These are phyloP conservation scores for Schoenoplectus tabernaemontani DNA, from an alignment of 202 grass and related monocot species.

Conservation along the genomic window DNA sequence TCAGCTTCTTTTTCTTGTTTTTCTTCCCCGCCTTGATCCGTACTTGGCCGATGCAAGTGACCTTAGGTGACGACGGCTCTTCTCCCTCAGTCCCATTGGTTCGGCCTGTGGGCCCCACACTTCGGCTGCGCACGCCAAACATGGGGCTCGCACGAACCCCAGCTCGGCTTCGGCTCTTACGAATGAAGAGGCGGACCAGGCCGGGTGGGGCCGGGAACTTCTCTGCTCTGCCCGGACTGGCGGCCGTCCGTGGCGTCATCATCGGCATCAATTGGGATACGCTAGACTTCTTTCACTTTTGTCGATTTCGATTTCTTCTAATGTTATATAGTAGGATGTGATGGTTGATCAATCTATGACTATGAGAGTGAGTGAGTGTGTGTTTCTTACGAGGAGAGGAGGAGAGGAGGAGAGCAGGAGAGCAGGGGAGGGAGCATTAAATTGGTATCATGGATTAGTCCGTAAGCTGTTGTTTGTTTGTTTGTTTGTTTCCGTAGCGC, in stretches of 20 bases:
- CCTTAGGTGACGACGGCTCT: slow-evolving; percentile 93
- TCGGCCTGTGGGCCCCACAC: slow-evolving; percentile 23
- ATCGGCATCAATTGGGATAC: neutral
- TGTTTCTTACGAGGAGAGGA: neutral
- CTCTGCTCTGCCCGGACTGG: slow-evolving; percentile 70
- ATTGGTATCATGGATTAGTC: too few species aligned
- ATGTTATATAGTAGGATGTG: neutral
- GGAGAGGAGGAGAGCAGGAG: neutral
- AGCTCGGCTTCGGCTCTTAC: slow-evolving; percentile 54
- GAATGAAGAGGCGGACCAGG: slow-evolving; percentile 55
- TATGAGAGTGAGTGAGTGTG: neutral
- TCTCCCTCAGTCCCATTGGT: slow-evolving; percentile 26
- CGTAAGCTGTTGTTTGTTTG: too few species aligned
- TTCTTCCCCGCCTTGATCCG: slow-evolving; percentile 55
- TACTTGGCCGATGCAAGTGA: slow-evolving; percentile 98
- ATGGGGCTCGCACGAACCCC: slow-evolving; percentile 56
- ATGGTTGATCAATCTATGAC: neutral
- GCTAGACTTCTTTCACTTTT: neutral
- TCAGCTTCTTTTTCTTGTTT: slow-evolving; percentile 7
- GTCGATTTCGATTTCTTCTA: neutral
- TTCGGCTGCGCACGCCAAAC: slow-evolving; percentile 53
- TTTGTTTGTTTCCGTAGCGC: too few species aligned
- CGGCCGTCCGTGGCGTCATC: slow-evolving; percentile 27
- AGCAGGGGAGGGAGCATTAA: neutral
- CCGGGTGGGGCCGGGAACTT: slow-evolving; percentile 62